Evolutionary conservation across 1,284 basidiomycete species (phyloP).

Genomic region (Ustilago bromivora): DNA sequence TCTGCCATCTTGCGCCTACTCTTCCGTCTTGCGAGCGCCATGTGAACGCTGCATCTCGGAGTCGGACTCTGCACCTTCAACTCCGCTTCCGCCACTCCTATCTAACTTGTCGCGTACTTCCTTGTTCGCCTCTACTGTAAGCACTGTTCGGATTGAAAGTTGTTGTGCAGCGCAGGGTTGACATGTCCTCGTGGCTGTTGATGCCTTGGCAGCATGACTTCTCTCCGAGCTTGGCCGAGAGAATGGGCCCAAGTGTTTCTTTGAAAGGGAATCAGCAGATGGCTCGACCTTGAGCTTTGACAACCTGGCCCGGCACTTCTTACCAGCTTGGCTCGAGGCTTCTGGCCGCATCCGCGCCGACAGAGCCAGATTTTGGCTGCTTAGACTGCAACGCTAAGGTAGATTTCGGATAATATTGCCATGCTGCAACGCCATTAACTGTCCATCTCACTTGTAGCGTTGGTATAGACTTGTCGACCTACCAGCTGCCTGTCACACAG

Average conservation of each 20-base stretch:
- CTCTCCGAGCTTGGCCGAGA: not conserved
- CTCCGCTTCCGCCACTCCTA: conserved; percentile 4
- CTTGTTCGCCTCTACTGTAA: not conserved
- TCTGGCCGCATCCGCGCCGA: too few species aligned
- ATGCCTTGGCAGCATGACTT: not conserved
- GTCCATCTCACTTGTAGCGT: too few species aligned
- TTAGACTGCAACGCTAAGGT: not conserved
- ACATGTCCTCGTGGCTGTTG: conserved; percentile 1
- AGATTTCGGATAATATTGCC: not conserved
- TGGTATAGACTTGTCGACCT: too few species aligned
- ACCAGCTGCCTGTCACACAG: not conserved
- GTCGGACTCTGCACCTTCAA: conserved; percentile 20
- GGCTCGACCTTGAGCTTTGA: not conserved
- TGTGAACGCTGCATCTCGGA: conserved; percentile 31
- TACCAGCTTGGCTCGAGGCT: too few species aligned
- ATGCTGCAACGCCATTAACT: not conserved
- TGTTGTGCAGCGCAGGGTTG: not conserved
- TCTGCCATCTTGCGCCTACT: conserved; percentile 11
- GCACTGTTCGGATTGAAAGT: not conserved
- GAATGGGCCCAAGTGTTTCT: not conserved
- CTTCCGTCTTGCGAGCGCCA: not conserved
- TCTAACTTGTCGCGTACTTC: not conserved
- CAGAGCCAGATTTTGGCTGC: not conserved
- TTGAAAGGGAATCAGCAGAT: not conserved
- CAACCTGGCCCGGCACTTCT: not conserved